Evolutionary conservation across 108 stramenopile genomes (phyloP), one percentile per base, ranked within the genome.

Genomic region (Nitzschia sp.): DNA sequence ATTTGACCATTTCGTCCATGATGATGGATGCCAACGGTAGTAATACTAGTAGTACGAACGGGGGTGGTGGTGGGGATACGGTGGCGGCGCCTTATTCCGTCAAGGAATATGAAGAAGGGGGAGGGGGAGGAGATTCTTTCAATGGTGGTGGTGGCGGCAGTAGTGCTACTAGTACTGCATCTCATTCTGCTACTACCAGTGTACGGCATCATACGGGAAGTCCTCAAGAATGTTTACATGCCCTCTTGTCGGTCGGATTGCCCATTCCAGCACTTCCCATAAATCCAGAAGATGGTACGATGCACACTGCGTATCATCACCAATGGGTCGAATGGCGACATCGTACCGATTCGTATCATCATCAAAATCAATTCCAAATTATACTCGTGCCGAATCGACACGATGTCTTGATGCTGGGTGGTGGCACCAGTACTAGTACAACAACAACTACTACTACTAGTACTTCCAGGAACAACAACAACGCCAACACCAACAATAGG

Each of bases 151-250:
- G 41, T 44, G 41, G 41, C 41, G 41, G 41, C 41, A 44, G 9
- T 9, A 15, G 41, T 13, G 15, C 15, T 44, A 53, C 19, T 11
- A 22, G 50, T 19, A 21, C 19, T 53, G 50, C 19, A 9, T 5
- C n/a, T n/a, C n/a, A n/a, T n/a, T n/a, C n/a, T n/a, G 16, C 35
- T 2, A 8, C 8, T 19, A 63, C 71, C 1, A 28, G 48, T 19
- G 41, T 71, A 34, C 71, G 71, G 1, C 60, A 61, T 28, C 71
- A 71, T 38, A 41, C 52, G 46, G 71, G 71, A 27, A 61, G 58
- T 29, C 21, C 59, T 21, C 71, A 71, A 53, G 71, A 71, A 63
- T 71, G 71, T 52, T 38, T 71, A 34, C 71, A 71, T 41, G 71
- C 50, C 25, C 38, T 71, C 2, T 32, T 71, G 15, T 55, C 71